phyloP scores from a whole-genome alignment of 2,329 filamentous ascomycete species.

The Aspergillus carbonarius region DNA sequence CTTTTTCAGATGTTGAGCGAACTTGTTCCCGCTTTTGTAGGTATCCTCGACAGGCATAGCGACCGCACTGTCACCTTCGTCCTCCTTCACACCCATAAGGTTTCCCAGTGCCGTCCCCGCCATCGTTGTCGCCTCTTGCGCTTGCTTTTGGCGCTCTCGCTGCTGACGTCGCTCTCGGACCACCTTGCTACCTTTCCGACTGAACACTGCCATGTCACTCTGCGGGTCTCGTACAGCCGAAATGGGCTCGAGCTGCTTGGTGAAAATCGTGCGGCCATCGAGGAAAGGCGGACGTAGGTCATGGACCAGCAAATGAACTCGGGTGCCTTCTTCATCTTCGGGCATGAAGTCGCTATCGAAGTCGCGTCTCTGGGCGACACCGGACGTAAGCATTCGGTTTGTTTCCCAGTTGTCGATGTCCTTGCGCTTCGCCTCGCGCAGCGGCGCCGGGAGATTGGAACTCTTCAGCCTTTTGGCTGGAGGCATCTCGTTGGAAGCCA shows the following conservation, averaged over 20 bases:
- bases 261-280: constrained; percentile 93
- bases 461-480: constrained; percentile 42
- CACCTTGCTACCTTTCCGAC: constrained; percentile 88
- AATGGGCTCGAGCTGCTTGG: constrained; percentile 92
- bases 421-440: constrained; percentile 65
- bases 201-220: constrained; percentile 98
- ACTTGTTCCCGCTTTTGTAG: constrained; percentile 69
- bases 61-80: constrained; percentile 80
- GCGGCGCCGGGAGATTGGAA: constrained; percentile 34
- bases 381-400: constrained; percentile 95
- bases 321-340: constrained; percentile 78
- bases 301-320: constrained; percentile 88
- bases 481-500: constrained; percentile 38
- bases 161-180: constrained; percentile 90
- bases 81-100: constrained; percentile 92
- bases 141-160: constrained; percentile 88
- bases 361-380: constrained; percentile 86
- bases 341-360: constrained; percentile 80
- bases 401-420: constrained; percentile 99
- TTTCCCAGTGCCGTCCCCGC: constrained; percentile 91
- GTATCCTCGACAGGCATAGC: constrained; percentile 73
- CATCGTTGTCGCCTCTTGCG: constrained; percentile 89
- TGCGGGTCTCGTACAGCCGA: constrained; percentile 89
- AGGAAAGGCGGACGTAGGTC: constrained; percentile 92
- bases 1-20: constrained; percentile 86